A percentile compares a stretch with the other conserved stretches of the same genome.
Conservation (phyloP, 225 moss, liverwort and hornwort species). For the Marchantia polymorpha region DNA sequence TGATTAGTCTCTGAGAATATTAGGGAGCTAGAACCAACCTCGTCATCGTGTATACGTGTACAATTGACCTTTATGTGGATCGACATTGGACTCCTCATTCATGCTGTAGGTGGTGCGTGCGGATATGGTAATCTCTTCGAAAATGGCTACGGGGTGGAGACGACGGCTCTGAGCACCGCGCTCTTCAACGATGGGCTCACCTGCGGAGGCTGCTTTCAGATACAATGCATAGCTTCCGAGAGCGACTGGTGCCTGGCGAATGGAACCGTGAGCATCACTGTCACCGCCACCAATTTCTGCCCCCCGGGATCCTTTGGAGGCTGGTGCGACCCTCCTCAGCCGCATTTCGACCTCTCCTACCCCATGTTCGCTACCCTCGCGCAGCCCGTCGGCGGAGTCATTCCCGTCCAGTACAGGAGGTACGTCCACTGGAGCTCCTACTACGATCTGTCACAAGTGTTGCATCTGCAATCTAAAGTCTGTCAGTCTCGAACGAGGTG, state of each 20-base stretch:
- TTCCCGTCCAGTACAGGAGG: constrained; percentile 2
- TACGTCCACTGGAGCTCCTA: no score
- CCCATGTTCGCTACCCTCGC: constrained; percentile 12
- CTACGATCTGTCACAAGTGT: no score
- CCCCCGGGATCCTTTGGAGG: neutral
- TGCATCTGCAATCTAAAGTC: no score
- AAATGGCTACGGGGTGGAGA: constrained; percentile 64
- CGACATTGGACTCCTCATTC: neutral
- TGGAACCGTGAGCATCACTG: neutral
- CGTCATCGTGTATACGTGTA: no score
- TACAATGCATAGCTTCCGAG: neutral
- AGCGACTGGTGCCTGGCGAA: neutral
- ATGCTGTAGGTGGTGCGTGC: constrained; percentile 62
- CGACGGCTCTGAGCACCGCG: constrained; percentile 68
- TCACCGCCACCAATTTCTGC: constrained; percentile 7
- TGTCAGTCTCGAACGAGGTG: no score
- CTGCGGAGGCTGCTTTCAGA: constrained; percentile 39
- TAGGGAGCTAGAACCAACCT: no score
- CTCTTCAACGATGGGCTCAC: constrained; percentile 63
- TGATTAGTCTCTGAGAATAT: no score
- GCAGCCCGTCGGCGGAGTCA: neutral
- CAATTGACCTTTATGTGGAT: neutral
- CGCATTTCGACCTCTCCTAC: constrained; percentile 36
- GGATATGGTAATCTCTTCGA: constrained; percentile 74
- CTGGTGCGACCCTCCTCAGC: constrained; percentile 31